Evolutionary conservation across 768 basidiomycete genomes (phyloP).

Genomic region (Boletus fagicola): DNA sequence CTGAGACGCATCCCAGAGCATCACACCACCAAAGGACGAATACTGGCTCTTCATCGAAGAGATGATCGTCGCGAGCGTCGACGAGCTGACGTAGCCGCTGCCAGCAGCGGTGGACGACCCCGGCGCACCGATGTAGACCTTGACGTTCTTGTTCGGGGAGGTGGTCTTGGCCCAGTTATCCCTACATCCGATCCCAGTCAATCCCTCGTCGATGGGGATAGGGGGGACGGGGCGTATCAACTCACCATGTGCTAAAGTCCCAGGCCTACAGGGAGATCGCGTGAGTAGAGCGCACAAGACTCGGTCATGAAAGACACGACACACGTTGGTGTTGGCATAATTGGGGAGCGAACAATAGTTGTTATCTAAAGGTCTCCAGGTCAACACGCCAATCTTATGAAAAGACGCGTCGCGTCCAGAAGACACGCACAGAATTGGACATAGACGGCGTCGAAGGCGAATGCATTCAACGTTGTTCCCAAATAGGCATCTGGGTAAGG

Average conservation of each 20-base stretch:
- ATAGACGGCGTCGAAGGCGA: conserved; percentile 48
- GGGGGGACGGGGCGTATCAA: not conserved
- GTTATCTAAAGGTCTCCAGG: conserved; percentile 36
- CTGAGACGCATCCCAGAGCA: conserved; percentile 46
- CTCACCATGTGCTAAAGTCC: conserved; percentile 42
- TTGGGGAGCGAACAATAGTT: conserved; percentile 42
- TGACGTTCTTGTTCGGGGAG: conserved; percentile 45
- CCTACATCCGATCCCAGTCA: conserved; percentile 25
- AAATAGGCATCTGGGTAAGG: conserved; percentile 48
- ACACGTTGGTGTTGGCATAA: conserved; percentile 43
- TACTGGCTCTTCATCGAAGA: conserved; percentile 35
- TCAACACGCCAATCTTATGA: conserved; percentile 2
- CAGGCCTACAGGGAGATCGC: conserved; percentile 38
- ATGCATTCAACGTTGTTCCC: conserved; percentile 40
- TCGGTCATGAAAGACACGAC: conserved; percentile 9
- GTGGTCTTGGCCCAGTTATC: conserved; percentile 45
- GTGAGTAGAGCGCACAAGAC: not conserved
- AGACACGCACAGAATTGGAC: conserved; percentile 45
- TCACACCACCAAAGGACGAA: conserved; percentile 46
- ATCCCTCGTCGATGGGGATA: not conserved
- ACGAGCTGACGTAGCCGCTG: conserved; percentile 40
- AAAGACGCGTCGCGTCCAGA: not conserved
- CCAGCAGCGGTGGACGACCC: conserved; percentile 40
- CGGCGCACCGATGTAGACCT: conserved; percentile 49
- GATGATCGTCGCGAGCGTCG: conserved; percentile 33